Base-by-base conservation (phyloP, 768 basidiomycete species). In the Russula griseocarnosa region DNA sequence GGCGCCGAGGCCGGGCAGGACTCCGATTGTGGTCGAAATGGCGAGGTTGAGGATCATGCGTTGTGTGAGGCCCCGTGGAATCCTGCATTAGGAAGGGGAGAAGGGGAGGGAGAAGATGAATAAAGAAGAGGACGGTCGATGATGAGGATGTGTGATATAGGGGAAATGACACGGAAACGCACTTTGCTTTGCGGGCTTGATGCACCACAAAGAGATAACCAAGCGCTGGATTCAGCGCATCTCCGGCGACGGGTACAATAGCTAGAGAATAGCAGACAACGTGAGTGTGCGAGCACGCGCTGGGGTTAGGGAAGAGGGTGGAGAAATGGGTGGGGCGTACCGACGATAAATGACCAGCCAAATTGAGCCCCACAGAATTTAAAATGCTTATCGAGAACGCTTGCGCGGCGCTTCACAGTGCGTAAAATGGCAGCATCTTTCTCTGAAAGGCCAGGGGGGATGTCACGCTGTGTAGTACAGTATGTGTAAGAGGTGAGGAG, bases 341-440 rank as follows among this genome's bases (percentile, higher is more conserved):
- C 72, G 61, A 94, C 88, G 70, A 91, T 73, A 75, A 92, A 89
- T 0, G 91, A 84, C 87, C 88, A 94, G 0, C 94, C 94, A 64
- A 96, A 93, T 14, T 85, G 83, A 58, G 95, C 71, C 11, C 94
- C 92, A 65, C 86, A 88, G 1, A 96, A 34, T 49, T 72, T 79
- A 78, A 97, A 91, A 2, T 90, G 86, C 74, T 92, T 94, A 76
- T 97, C 94, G 60, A 97, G 86, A 72, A 87, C 84, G 69, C 90
- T 90, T 1, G 92, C 93, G 7, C 92, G 80, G 38, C 81, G 79
- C 70, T 90, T 84, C 36, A 97, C 85, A 22, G 86, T 83, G 67
- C 81, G 82, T 47, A 97, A 79, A 55, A 94, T 86, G 55, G 83
- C 82, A 42, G 82, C 82, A 68, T 97, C 95, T 26, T 88, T 83